Base-by-base conservation (phyloP, 1,284 basidiomycete genomes). In the Mycena citricolor region DNA sequence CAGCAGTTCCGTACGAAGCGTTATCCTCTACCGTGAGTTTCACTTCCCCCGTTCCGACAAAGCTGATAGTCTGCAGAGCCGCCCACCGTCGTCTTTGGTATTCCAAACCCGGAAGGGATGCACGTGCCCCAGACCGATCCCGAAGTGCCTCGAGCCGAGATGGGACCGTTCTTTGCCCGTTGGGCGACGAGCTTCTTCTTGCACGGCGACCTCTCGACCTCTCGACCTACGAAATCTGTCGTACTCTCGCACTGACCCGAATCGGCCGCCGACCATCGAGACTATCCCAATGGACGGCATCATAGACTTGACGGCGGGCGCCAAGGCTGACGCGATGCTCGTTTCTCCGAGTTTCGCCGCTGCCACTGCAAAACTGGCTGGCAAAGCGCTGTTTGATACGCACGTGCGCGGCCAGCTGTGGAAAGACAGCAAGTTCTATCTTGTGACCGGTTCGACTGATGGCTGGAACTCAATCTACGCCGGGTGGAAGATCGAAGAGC, bases 101-200 rank as follows among this genome's bases (percentile, higher is more conserved):
- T 54, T 5, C 22, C 26, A 12, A 14, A 10, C n/a, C 53, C 48
- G 5, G 39, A 39, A 13, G 31, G 41, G 4, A 6, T 26, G 5
- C 57, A 55, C 24, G 10, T 47, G 10, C 59, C 57, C 12, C 44
- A 55, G 8, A 42, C 32, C 17, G 54, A 57, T 26, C 13, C 21
- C 2, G 33, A 36, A 1, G 21, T 56, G 5, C 11, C 48, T 14
- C 33, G 47, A 3, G 49, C 44, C 14, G 47, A 19, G 11, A 49
- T 53, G 14, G 47, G 36, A 14, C 24, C 34, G 3, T 48, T 38
- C 7, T 61, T 61, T 32, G 51, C 25, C 2, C 47, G 32, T 42
- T 59, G 57, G 55, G 42, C 50, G 10, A n/a, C 47, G 11, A 39
- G 42, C 28, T 58, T 55, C 35, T 61, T 43, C 31, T 20, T 26